These are phyloP conservation scores for Cladosporium sp. DNA, from an alignment of 2,329 filamentous ascomycete species.

Conservation along the genomic window DNA sequence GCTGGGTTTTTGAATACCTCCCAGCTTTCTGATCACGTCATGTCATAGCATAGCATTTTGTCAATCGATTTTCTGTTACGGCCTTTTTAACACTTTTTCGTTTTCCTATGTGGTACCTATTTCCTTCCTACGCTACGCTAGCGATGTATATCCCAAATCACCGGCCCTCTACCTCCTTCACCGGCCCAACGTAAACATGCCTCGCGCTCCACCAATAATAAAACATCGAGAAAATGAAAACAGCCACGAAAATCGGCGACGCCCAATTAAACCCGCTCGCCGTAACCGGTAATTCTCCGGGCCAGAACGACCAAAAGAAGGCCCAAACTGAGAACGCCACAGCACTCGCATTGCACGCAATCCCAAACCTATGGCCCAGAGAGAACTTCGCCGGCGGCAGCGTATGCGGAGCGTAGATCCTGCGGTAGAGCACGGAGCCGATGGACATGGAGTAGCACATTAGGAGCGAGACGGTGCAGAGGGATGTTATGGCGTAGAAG, in stretches of 20 bases:
- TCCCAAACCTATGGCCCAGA: conserved; percentile 23
- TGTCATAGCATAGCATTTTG: neutral
- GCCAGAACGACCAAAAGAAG: conserved; percentile 22
- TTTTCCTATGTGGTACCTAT: neutral
- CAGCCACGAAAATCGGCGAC: conserved; percentile 23
- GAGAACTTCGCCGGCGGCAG: conserved; percentile 19
- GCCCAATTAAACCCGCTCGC: conserved; percentile 27
- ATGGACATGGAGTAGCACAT: conserved; percentile 27
- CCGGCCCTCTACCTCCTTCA: conserved; percentile 19
- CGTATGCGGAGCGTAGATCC: conserved; percentile 24
- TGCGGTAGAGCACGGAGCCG: conserved; percentile 29
- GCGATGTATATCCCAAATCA: neutral
- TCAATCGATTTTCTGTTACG: neutral
- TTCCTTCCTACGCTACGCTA: too few species aligned
- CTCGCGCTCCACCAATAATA: conserved; percentile 19
- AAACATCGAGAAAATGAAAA: conserved; percentile 18
- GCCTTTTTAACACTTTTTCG: neutral
- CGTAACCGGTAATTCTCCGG: conserved; percentile 20
- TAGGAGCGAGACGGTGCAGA: conserved; percentile 27
- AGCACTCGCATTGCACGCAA: conserved; percentile 26
- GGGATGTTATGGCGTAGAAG: conserved; percentile 45
- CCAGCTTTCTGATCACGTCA: neutral
- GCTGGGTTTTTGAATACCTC: neutral
- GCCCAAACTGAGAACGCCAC: conserved; percentile 23
- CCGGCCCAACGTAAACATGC: conserved; percentile 15